Percentiles rank a stretch among this genome's conserved stretches.
phyloP scores from a whole-genome alignment of 2,329 filamentous ascomycete species.

The Nemania abortiva region DNA sequence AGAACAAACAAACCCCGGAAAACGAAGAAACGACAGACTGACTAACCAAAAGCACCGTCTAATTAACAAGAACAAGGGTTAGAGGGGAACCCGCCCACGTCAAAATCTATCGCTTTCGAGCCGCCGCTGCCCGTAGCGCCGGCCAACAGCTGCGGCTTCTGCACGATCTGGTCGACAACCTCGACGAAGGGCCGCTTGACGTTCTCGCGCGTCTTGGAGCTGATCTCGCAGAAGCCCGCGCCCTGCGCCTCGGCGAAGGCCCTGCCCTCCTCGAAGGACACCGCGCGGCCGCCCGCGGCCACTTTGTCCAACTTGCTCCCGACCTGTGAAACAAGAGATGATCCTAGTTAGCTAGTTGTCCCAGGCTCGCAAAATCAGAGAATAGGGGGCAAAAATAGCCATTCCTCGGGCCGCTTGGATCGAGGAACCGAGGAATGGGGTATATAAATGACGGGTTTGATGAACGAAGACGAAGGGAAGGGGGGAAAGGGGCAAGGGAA shows the following conservation, averaged over 20 bases:
- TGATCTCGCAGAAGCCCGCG: slow-evolving; percentile 65
- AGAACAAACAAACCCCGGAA: background rate
- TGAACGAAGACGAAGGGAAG: too few relatives aligned
- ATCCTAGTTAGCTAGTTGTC: background rate
- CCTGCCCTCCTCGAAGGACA: slow-evolving; percentile 61
- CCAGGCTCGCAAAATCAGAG: too few relatives aligned
- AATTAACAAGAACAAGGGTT: slow-evolving; percentile 38
- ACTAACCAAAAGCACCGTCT: background rate
- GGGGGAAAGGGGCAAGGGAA: background rate
- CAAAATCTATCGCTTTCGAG: slow-evolving; percentile 47
- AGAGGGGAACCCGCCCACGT: slow-evolving; percentile 45
- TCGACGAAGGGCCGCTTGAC: slow-evolving; percentile 65
- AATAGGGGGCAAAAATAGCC: background rate
- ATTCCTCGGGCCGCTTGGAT: background rate
- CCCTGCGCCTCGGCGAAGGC: slow-evolving; percentile 60
- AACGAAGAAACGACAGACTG: background rate
- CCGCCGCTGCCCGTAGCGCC: slow-evolving; percentile 42
- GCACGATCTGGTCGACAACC: slow-evolving; percentile 63
- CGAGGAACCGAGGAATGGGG: too few relatives aligned
- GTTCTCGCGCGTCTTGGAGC: slow-evolving; percentile 65
- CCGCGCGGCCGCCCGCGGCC: slow-evolving; percentile 55
- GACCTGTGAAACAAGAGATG: slow-evolving; percentile 49
- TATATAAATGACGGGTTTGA: too few relatives aligned
- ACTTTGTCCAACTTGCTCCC: slow-evolving; percentile 66
- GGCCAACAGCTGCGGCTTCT: slow-evolving; percentile 58